Evolutionary conservation across 768 basidiomycete species (phyloP), one percentile per base, ranked within the genome.

Genomic region (Mycena kentingensis): DNA sequence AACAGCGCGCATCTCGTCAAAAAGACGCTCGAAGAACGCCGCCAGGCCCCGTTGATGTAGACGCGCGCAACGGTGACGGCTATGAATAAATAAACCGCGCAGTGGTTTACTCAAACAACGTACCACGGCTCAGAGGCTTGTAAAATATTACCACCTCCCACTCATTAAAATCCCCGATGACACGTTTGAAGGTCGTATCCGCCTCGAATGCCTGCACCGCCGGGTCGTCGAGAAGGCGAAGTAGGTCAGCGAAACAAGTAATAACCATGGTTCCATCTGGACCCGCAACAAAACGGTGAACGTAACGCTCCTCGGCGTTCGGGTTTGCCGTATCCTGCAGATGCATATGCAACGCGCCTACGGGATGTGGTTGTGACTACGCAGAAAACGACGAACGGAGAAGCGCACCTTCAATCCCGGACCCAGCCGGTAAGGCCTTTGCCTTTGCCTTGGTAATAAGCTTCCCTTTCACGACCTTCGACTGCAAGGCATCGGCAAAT

Each of bases 31-130:
- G 25, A 37, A 55, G 48, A 44, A 44, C 4, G 35, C 51, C 5
- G 51, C 21, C 31, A 46, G 11, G 44, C 32, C 19, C 50, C 36
- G 24, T 45, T 31, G 6, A 36, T 56, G 37, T 56, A 56, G 13
- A 48, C 45, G 11, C 50, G 49, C 1, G 29, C 37, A n/a, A 46
- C 19, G 15, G 49, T 55, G 7, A 50, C 31, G 12, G 43, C 54
- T 51, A 21, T 19, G 13, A 34, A 5, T 45, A 10, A 4, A 10
- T 5, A 34, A 19, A 34, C n/a, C n/a, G n/a, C n/a, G n/a, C n/a
- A n/a, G n/a, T n/a, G n/a, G n/a, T n/a, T n/a, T n/a, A n/a, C n/a
- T n/a, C n/a, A n/a, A n/a, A n/a, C n/a, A n/a, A 32, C 31, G 10
- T 28, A 51, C 50, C 50, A 15, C 35, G 41, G 24, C 37, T 8